A percentile compares a stretch with the other conserved stretches of the same genome.
phyloP scores from a whole-genome alignment of 345 rosid genomes.

The Balakata baccata region DNA sequence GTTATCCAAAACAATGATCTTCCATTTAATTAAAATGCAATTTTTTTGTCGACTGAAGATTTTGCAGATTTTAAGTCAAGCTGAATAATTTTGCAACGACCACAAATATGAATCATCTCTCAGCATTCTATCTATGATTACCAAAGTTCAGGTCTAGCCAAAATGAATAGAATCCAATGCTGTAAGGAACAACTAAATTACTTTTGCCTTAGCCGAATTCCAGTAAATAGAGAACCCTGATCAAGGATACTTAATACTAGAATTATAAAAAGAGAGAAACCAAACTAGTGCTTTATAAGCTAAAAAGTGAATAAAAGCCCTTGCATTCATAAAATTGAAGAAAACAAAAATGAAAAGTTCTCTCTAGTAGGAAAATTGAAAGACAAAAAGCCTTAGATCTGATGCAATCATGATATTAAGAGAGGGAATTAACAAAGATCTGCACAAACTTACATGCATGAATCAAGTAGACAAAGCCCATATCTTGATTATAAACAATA shows the following conservation, averaged over 20 bases:
- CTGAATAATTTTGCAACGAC: not conserved
- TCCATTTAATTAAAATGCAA: not conserved
- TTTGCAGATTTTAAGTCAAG: too few species aligned
- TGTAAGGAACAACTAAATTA: too few species aligned
- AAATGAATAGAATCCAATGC: too few species aligned
- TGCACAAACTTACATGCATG: conserved; percentile 20
- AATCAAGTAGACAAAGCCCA: conserved; percentile 25
- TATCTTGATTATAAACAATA: conserved; percentile 26
- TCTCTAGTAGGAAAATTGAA: conserved; percentile 10
- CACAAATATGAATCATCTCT: not conserved
- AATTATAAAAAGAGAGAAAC: conserved; percentile 15
- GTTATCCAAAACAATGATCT: not conserved
- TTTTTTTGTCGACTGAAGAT: not conserved
- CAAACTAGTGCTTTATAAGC: not conserved
- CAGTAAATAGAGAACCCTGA: conserved; percentile 10
- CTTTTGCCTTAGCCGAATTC: not conserved
- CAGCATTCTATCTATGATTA: too few species aligned
- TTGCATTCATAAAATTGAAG: too few species aligned
- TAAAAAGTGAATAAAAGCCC: not conserved
- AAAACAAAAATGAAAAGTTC: not conserved
- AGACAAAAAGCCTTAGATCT: conserved; percentile 35
- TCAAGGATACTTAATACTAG: conserved; percentile 15
- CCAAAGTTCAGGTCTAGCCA: not conserved
- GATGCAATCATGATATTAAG: conserved; percentile 15
- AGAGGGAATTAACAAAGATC: conserved; percentile 29